phyloP scores from a whole-genome alignment of 768 basidiomycete species.

The Hydnomerulius pinastri region DNA sequence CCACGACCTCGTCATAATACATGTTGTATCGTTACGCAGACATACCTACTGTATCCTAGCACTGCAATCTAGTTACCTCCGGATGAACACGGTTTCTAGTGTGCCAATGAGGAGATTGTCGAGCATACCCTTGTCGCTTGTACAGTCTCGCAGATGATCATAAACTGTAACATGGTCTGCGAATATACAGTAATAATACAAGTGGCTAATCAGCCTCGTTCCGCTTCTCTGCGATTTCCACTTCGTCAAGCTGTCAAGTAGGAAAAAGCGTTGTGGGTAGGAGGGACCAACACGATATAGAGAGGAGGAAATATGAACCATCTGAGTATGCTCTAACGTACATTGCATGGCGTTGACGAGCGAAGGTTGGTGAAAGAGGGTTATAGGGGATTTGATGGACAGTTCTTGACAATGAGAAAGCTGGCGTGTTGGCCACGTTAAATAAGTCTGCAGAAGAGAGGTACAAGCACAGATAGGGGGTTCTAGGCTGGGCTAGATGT shows the following conservation, averaged over 20 bases:
- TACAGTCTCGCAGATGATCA: no score
- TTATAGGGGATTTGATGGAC: not conserved
- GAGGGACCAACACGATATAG: not conserved
- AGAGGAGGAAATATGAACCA: not conserved
- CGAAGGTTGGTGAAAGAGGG: not conserved
- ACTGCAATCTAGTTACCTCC: not conserved
- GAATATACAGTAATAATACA: conserved; percentile 32
- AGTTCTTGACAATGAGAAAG: not conserved
- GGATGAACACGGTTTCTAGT: not conserved
- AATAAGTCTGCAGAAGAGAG: conserved; percentile 27
- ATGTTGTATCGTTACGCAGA: conserved; percentile 1
- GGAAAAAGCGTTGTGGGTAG: not conserved
- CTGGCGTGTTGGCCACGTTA: conserved; percentile 9
- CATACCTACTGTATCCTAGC: conserved; percentile 4
- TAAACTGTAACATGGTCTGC: conserved; percentile 3
- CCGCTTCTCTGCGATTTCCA: conserved; percentile 1
- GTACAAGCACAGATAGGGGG: conserved; percentile 21
- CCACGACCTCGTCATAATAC: not conserved
- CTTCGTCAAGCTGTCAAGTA: not conserved
- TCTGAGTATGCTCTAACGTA: conserved; percentile 13
- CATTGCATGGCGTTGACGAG: conserved; percentile 1
- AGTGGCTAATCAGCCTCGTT: conserved; percentile 7
- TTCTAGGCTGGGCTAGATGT: conserved; percentile 37
- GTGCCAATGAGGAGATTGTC: not conserved
- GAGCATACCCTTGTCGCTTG: not conserved